Conservation (phyloP, 1,284 basidiomycete species). For the Ustilago curta region DNA sequence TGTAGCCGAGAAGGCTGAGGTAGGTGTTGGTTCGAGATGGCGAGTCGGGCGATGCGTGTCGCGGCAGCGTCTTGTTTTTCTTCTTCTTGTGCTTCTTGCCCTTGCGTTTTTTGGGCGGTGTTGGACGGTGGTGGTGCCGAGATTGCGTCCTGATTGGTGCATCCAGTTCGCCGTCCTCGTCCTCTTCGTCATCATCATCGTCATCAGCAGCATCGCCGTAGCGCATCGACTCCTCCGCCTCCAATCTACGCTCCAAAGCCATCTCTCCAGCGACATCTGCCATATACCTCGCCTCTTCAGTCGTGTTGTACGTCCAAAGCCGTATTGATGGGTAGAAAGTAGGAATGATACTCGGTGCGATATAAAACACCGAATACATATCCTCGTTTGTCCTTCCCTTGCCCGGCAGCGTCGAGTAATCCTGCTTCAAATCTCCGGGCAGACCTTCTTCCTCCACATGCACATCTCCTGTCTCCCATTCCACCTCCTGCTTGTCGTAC, state of each 20-base stretch:
- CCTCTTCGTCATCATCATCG: constrained; percentile 44
- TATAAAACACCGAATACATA: constrained; percentile 60
- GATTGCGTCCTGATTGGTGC: constrained; percentile 18
- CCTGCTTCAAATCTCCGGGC: constrained; percentile 62
- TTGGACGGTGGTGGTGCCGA: constrained; percentile 45
- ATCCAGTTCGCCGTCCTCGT: constrained; percentile 27
- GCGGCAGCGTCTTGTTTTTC: constrained; percentile 75
- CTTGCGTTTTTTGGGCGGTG: constrained; percentile 71
- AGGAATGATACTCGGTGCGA: constrained; percentile 76
- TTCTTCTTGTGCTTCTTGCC: constrained; percentile 73
- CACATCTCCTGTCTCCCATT: neutral
- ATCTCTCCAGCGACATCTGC: neutral
- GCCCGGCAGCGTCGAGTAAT: constrained; percentile 61
- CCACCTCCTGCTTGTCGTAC: constrained; percentile 1
- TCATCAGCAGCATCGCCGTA: constrained; percentile 41
- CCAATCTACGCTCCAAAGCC: no score
- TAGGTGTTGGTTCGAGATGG: constrained; percentile 79
- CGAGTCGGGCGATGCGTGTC: constrained; percentile 76
- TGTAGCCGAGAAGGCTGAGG: constrained; percentile 82
- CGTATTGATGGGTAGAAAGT: constrained; percentile 86
- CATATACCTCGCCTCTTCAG: constrained; percentile 20
- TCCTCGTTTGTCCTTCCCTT: constrained; percentile 58
- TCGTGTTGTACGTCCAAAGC: constrained; percentile 75
- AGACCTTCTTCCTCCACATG: constrained; percentile 23
- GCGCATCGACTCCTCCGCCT: neutral